Evolutionary conservation across 2,329 filamentous ascomycete genomes (phyloP).

Genomic region (Pseudogymnoascus sp.): DNA sequence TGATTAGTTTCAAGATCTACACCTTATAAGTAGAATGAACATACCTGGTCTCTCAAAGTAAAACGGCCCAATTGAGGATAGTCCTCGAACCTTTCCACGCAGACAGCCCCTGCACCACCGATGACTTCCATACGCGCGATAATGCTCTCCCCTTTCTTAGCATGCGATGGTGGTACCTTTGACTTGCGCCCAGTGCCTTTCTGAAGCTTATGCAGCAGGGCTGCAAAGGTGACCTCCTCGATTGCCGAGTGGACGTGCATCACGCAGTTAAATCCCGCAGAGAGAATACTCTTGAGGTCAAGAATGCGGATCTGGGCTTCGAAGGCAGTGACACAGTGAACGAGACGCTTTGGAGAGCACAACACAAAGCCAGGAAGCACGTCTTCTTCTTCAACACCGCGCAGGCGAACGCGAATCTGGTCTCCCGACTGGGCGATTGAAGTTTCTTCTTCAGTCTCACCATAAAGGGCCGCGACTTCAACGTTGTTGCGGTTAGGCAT

Average conservation of each 20-base stretch:
- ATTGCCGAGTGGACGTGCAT: constrained; percentile 95
- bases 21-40: constrained; percentile 21
- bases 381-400: constrained; percentile 95
- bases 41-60: constrained; percentile 78
- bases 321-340: constrained; percentile 81
- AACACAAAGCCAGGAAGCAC: constrained; percentile 92
- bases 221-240: constrained; percentile 88
- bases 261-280: constrained; percentile 94
- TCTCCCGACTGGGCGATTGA: constrained; percentile 78
- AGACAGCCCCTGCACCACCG: constrained; percentile 76
- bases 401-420: constrained; percentile 83
- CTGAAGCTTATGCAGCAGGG: constrained; percentile 86
- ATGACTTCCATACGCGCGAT: constrained; percentile 87
- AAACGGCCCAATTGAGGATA: constrained; percentile 91
- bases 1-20: constrained; percentile 10
- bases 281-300: constrained; percentile 88
- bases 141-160: constrained; percentile 71
- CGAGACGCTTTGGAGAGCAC: constrained; percentile 86
- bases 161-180: constrained; percentile 87
- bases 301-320: constrained; percentile 96
- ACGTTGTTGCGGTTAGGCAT: constrained; percentile 89
- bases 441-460: constrained; percentile 93
- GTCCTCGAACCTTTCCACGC: constrained; percentile 90
- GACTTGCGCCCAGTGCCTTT: constrained; percentile 91
- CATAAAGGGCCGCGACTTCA: constrained; percentile 77